phyloP scores from a whole-genome alignment of 768 basidiomycete genomes.

The Glaciozyma martinii region DNA sequence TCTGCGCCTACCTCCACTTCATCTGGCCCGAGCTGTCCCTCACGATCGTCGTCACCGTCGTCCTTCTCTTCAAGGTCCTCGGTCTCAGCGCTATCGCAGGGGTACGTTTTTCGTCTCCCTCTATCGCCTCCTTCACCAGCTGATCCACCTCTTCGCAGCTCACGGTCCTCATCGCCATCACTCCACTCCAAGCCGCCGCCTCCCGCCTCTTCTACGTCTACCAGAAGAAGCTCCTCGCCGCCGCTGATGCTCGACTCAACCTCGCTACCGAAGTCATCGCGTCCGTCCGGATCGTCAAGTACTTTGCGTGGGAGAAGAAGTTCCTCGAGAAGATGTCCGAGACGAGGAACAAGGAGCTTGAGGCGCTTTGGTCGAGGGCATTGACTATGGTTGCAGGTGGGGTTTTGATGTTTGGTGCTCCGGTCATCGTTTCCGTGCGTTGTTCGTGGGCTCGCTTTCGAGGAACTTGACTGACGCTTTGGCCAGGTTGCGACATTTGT shows the following conservation, averaged over 20 bases:
- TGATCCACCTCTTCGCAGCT: conserved; percentile 5
- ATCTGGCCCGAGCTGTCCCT: conserved; percentile 28
- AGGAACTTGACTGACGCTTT: neutral
- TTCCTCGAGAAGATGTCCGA: conserved; percentile 40
- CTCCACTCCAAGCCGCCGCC: conserved; percentile 29
- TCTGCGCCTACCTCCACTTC: conserved; percentile 33
- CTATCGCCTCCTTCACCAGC: neutral
- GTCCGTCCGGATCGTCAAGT: conserved; percentile 43
- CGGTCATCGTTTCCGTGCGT: conserved; percentile 37
- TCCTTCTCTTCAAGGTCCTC: conserved; percentile 28
- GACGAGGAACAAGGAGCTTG: conserved; percentile 39
- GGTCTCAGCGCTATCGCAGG: conserved; percentile 34
- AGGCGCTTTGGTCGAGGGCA: conserved; percentile 33
- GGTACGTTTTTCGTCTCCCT: neutral
- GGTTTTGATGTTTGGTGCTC: conserved; percentile 38
- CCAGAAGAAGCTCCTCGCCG: conserved; percentile 37
- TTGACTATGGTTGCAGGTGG: conserved; percentile 26
- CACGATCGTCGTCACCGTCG: conserved; percentile 23
- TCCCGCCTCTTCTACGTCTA: conserved; percentile 30
- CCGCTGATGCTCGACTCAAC: conserved; percentile 42
- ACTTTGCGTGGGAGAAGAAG: conserved; percentile 42
- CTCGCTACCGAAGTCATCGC: conserved; percentile 43
- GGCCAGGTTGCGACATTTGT: conserved; percentile 36
- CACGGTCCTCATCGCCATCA: conserved; percentile 25
- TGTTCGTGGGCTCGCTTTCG: neutral